phyloP scores from a whole-genome alignment of 306 rosid species.

The Gastrolobium bilobum region DNA sequence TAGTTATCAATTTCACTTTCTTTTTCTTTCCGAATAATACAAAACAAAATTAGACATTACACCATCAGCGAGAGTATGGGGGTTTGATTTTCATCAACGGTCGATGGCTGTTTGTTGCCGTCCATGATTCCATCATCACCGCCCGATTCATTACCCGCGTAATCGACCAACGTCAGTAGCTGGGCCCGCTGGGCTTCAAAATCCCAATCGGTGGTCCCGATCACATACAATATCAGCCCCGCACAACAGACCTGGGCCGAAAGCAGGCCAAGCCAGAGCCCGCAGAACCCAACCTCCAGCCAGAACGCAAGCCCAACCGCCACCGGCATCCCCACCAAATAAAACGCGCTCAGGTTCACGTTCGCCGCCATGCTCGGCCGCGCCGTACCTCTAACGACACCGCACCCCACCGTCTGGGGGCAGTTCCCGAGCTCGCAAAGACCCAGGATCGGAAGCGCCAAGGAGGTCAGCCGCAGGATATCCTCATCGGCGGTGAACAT shows the following conservation, averaged over 20 bases:
- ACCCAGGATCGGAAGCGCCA: constrained; percentile 84
- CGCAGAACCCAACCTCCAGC: constrained; percentile 73
- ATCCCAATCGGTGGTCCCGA: constrained; percentile 94
- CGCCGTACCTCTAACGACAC: constrained; percentile 88
- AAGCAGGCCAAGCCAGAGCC: constrained; percentile 87
- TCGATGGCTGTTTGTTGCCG: constrained; percentile 51
- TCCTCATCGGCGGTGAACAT: constrained; percentile 69
- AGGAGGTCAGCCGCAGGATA: constrained; percentile 71
- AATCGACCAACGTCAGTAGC: constrained; percentile 55
- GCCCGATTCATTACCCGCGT: background rate
- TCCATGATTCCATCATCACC: constrained; percentile 36
- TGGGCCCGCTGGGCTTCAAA: constrained; percentile 71
- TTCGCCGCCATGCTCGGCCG: constrained; percentile 88
- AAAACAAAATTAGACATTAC: constrained; percentile 37
- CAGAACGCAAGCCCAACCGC: constrained; percentile 86
- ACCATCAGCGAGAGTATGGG: background rate
- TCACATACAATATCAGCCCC: constrained; percentile 75
- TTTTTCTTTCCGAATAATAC: constrained; percentile 22
- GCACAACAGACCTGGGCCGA: constrained; percentile 94
- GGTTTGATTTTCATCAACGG: constrained; percentile 19
- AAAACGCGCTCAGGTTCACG: constrained; percentile 85
- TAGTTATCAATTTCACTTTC: background rate
- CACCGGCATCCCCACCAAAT: constrained; percentile 89
- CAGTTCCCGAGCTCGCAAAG: constrained; percentile 96
- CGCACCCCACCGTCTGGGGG: constrained; percentile 94